Evolutionary conservation across 2,329 filamentous ascomycete genomes (phyloP), one percentile per base, ranked within the genome.

Genomic region (Aspergillus phoenicis): DNA sequence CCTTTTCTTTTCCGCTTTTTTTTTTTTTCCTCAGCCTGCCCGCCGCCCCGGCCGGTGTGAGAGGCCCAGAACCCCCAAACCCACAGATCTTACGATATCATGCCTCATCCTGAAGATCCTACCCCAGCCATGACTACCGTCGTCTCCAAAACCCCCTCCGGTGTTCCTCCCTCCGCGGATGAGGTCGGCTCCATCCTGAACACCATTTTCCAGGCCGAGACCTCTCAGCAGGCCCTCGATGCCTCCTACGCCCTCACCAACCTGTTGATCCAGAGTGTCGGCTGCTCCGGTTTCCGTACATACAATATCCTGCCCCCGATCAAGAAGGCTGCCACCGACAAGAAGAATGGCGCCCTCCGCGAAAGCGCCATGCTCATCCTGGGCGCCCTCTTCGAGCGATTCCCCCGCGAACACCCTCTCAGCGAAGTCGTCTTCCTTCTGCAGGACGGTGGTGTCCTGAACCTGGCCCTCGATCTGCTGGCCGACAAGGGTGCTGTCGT

Each of bases 351-450:
- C 15, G 84, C 89, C 41, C 87, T 86, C 69, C 86, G 94, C 70
- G 95, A 99, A 81, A 92, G 93, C 72, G 90, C 93, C 66, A 96
- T 98, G 87, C 96, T 97, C 77, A 89, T 96, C 45, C 85, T 98
- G 24, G 95, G 96, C 60, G 94, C 96, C 58, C 83, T 99, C 51
- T 94, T 98, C 71, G 95, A 99, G 82, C 88, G 90, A 43, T 90
- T 98, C 73, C 91, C 93, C 49, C 82, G 87, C 51, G 85, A 88
- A 67, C 89, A 95, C 73, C 89, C 87, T 57, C 79, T 92, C 65
- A 91, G 87, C 76, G 93, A 98, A 80, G 87, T 91, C 54, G 80
- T 93, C 48, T 89, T 99, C 66, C 80, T 97, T 17, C 77, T 93
- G n/a, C 87, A 95, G 73, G 90, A 96, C 75, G 88, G 89, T 58